Evolutionary conservation across 1,139 yeast genomes (phyloP).

Genomic region (Magnusiomyces suaveolens): DNA sequence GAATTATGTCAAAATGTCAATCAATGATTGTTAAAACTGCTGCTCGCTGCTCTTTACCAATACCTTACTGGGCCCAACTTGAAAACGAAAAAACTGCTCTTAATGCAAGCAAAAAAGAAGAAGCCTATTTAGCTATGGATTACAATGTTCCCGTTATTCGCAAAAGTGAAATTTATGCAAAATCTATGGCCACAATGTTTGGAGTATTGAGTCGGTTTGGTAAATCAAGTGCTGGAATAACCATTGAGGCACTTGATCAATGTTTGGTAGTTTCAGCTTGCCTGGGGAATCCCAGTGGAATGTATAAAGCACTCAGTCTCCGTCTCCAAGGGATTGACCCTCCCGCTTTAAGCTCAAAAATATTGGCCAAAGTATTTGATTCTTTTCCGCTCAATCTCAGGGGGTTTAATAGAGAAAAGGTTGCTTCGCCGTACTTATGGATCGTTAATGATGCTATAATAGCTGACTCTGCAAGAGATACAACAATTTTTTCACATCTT

Average conservation of each 20-base stretch:
- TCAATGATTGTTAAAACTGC: conserved; percentile 22
- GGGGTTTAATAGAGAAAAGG: conserved; percentile 16
- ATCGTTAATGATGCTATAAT: conserved; percentile 21
- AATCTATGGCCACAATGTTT: conserved; percentile 29
- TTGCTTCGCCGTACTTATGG: conserved; percentile 19
- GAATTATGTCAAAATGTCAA: conserved; percentile 25
- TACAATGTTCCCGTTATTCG: conserved; percentile 13
- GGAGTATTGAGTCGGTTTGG: conserved; percentile 26
- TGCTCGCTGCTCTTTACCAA: conserved; percentile 16
- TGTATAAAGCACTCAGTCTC: conserved; percentile 25
- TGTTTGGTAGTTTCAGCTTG: conserved; percentile 24
- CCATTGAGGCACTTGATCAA: conserved; percentile 24
- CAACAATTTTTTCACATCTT: conserved; percentile 23
- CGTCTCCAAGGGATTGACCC: conserved; percentile 16
- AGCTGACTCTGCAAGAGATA: conserved; percentile 23
- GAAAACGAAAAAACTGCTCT: conserved; percentile 1
- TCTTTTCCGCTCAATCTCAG: conserved; percentile 22
- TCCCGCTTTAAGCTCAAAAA: conserved; percentile 12
- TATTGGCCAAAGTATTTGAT: conserved; percentile 22
- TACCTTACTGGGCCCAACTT: neutral
- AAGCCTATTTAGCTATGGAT: neutral
- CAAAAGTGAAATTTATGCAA: conserved; percentile 7
- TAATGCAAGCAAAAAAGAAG: conserved; percentile 2
- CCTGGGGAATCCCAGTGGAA: conserved; percentile 27
- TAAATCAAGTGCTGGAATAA: conserved; percentile 20